Evolutionary conservation across 2,329 filamentous ascomycete species (phyloP).

Genomic region (Nigrospora osmanthi): DNA sequence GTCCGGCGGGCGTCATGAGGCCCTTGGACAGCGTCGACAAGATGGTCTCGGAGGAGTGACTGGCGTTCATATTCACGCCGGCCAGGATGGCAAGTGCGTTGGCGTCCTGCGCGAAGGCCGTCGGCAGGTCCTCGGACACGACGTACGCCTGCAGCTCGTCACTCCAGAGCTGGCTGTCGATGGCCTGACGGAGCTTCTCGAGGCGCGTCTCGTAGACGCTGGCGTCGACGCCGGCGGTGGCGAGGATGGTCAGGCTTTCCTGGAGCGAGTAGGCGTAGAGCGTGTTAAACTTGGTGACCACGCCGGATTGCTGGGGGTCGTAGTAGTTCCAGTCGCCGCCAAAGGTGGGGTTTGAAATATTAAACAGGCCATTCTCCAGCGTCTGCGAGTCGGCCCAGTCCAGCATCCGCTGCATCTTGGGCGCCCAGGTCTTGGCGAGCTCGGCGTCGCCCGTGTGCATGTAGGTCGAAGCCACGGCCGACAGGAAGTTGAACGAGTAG

Average conservation of each 20-base stretch:
- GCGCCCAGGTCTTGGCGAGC: conserved; percentile 19
- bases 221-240: conserved; percentile 10
- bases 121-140: conserved; percentile 11
- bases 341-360: conserved; percentile 16
- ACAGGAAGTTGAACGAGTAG: conserved; percentile 22
- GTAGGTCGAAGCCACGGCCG: conserved; percentile 18
- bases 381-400: conserved; percentile 24
- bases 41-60: conserved; percentile 7
- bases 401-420: conserved; percentile 18
- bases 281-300: conserved; percentile 22
- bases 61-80: conserved; percentile 9
- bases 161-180: conserved; percentile 17
- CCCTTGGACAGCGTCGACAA: conserved; percentile 9
- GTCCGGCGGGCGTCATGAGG: conserved; percentile 7
- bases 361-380: conserved; percentile 15
- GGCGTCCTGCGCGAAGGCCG: conserved; percentile 19
- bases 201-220: conserved; percentile 16
- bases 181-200: conserved; percentile 12
- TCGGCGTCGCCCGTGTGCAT: conserved; percentile 16
- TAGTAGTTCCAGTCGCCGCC: conserved; percentile 27
- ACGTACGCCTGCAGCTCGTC: conserved; percentile 14
- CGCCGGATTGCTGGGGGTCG: conserved; percentile 19
- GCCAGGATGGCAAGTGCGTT: conserved; percentile 24
- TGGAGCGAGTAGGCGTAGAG: conserved; percentile 23
- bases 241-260: conserved; percentile 12